These are phyloP conservation scores for Macrolepiota fuliginosa DNA, from an alignment of 768 basidiomycete genomes.

Conservation along the genomic window DNA sequence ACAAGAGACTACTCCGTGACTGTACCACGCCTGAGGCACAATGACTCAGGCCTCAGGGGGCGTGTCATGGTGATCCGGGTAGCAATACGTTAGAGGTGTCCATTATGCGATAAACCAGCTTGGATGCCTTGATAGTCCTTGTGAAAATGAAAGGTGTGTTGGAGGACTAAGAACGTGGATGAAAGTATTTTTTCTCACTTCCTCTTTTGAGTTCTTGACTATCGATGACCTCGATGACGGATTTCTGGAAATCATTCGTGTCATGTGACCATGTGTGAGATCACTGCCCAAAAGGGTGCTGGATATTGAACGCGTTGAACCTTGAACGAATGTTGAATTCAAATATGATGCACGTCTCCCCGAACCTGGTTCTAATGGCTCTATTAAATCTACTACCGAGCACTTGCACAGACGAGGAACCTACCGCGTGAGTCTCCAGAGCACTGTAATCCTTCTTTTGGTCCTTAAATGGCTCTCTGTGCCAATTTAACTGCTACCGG, in stretches of 20 bases:
- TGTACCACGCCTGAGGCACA: background rate
- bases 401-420: too few relatives aligned
- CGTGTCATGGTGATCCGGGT: background rate
- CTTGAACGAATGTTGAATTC: too few relatives aligned
- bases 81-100: background rate
- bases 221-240: background rate
- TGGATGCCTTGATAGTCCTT: too few relatives aligned
- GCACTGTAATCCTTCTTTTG: too few relatives aligned
- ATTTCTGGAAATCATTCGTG: background rate
- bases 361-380: too few relatives aligned
- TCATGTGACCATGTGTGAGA: background rate
- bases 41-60: constrained; percentile 2
- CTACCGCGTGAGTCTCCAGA: too few relatives aligned
- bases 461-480: too few relatives aligned
- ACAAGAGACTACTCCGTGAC: background rate
- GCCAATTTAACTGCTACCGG: too few relatives aligned
- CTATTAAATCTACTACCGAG: too few relatives aligned
- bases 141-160: background rate
- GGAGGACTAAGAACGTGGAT: background rate
- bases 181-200: background rate
- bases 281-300: background rate
- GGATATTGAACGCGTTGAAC: background rate
- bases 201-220: background rate
- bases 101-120: background rate
- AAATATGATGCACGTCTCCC: too few relatives aligned